Evolutionary conservation across 129 eudicot species (phyloP).

Genomic region (Artemisia tridentata): DNA sequence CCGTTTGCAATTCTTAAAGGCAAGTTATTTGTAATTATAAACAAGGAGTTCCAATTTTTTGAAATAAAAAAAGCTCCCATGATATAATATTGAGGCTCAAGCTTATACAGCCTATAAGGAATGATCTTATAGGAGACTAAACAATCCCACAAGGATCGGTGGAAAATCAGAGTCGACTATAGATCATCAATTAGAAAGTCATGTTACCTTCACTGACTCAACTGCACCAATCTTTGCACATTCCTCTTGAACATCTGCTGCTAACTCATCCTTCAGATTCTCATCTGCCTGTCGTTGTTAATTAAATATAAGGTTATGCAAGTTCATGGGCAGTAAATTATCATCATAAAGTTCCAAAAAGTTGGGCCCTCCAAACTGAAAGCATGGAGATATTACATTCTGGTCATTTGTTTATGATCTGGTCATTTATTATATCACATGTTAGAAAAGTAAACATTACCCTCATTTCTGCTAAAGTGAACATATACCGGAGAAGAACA

Average conservation of each 20-base stretch:
- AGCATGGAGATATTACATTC: not conserved
- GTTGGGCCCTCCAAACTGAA: not conserved
- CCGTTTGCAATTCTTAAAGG: no score
- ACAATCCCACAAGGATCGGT: not conserved
- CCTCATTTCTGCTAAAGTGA: constrained; percentile 88
- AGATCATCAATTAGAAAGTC: constrained; percentile 1
- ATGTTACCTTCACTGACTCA: constrained; percentile 79
- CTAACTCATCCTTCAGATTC: constrained; percentile 57
- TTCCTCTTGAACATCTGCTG: constrained; percentile 86
- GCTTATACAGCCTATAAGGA: not conserved
- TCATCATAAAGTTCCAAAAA: not conserved
- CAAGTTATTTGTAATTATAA: no score
- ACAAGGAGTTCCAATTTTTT: no score
- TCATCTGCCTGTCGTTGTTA: constrained; percentile 61
- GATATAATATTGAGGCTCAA: not conserved
- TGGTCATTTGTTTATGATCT: no score
- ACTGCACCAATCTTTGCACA: constrained; percentile 83
- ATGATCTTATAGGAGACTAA: not conserved
- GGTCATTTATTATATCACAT: no score
- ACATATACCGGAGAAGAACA: constrained; percentile 79
- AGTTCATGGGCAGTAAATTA: not conserved
- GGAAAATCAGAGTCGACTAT: no score
- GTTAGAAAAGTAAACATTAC: constrained; percentile 39
- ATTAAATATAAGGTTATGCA: not conserved
- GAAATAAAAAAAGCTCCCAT: no score